These are phyloP conservation scores for Pythium utonaiense DNA, from an alignment of 352 stramenopile genomes.

Conservation along the genomic window DNA sequence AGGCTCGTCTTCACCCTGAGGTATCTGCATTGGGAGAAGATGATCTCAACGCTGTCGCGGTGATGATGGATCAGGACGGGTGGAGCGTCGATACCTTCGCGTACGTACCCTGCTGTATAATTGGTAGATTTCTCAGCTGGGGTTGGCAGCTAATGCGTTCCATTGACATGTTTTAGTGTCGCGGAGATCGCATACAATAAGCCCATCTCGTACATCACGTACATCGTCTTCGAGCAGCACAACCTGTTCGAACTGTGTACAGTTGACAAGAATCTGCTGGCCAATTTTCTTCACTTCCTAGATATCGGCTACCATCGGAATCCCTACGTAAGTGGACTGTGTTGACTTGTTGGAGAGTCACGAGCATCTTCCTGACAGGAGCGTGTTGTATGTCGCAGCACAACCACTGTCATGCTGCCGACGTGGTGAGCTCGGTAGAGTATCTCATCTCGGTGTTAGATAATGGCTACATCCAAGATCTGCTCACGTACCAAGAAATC, in stretches of 20 bases:
- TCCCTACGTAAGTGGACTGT: constrained; percentile 52
- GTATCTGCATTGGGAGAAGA: constrained; percentile 53
- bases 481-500: constrained; percentile 79
- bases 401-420: constrained; percentile 75
- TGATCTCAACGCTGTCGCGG: constrained; percentile 57
- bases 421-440: constrained; percentile 80
- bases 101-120: constrained; percentile 50
- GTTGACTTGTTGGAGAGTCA: too few species aligned
- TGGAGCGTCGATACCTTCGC: constrained; percentile 74
- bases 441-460: constrained; percentile 80
- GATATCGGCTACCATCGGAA: constrained; percentile 81
- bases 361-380: neutral
- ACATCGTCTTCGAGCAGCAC: constrained; percentile 81
- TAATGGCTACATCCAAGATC: constrained; percentile 74
- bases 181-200: constrained; percentile 59
- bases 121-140: too few species aligned
- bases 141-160: neutral
- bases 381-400: constrained; percentile 34
- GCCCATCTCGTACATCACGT: constrained; percentile 79
- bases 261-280: constrained; percentile 71
- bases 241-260: constrained; percentile 74
- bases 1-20: constrained; percentile 58
- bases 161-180: constrained; percentile 36
- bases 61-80: constrained; percentile 69
- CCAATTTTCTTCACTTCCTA: constrained; percentile 78